These are phyloP conservation scores for Quercus aquifolioides DNA, from an alignment of 306 rosid genomes.

Conservation along the genomic window DNA sequence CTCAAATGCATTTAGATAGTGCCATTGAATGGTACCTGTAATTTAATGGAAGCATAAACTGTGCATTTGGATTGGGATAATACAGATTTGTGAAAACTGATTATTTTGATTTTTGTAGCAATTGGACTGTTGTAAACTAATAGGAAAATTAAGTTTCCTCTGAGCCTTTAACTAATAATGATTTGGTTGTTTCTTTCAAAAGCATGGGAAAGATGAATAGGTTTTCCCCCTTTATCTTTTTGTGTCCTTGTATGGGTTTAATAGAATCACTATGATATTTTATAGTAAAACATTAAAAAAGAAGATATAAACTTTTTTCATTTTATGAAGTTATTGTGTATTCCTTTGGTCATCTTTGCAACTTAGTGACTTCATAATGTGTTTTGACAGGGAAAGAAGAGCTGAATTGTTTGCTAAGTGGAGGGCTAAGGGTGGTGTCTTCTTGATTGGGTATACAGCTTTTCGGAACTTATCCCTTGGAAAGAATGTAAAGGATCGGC, in stretches of 20 bases:
- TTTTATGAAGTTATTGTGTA: background rate
- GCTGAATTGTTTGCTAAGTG: constrained; percentile 74
- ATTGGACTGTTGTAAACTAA: background rate
- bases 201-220: background rate
- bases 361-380: constrained; percentile 11
- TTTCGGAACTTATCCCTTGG: constrained; percentile 85
- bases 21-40: background rate
- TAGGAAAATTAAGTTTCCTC: background rate
- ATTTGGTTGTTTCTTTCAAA: background rate
- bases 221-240: background rate
- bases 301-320: background rate
- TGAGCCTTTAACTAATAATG: background rate
- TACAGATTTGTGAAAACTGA: background rate
- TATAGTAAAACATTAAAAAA: background rate
- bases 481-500: constrained; percentile 77
- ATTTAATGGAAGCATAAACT: background rate
- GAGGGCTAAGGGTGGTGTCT: constrained; percentile 92
- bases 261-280: background rate
- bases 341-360: background rate
- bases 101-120: background rate
- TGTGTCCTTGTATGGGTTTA: background rate
- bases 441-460: constrained; percentile 82
- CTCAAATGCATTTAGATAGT: background rate
- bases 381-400: constrained; percentile 75
- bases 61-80: background rate